These are phyloP conservation scores for Trichomonascaceae sp. DNA, from an alignment of 1,139 yeast species.

Conservation along the genomic window DNA sequence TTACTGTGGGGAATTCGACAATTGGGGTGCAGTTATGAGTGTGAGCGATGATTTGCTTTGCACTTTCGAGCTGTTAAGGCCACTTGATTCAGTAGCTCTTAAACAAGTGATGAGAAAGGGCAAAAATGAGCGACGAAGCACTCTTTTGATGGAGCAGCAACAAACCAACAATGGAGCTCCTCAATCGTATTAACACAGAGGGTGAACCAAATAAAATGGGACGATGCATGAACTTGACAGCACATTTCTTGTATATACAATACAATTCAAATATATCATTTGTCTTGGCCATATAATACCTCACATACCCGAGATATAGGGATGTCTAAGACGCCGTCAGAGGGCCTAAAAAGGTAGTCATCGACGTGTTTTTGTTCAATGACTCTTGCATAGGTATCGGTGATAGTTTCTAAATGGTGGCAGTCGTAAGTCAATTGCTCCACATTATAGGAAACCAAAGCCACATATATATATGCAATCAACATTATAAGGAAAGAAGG, in stretches of 20 bases:
- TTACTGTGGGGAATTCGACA: conserved; percentile 97
- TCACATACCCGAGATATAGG: conserved; percentile 68
- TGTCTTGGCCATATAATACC: conserved; percentile 45
- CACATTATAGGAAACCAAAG: conserved; percentile 62
- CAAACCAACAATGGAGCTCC: conserved; percentile 15
- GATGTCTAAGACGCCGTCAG: conserved; percentile 81
- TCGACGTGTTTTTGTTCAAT: conserved; percentile 29
- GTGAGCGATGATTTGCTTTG: conserved; percentile 89
- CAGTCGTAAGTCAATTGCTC: conserved; percentile 62
- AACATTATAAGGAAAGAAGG: conserved; percentile 65
- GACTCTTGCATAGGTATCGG: conserved; percentile 60
- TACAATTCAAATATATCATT: neutral
- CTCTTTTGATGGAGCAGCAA: conserved; percentile 13
- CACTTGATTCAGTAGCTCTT: conserved; percentile 85
- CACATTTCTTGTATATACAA: neutral
- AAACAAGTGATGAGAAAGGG: conserved; percentile 59
- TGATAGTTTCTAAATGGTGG: conserved; percentile 54
- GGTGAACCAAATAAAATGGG: neutral
- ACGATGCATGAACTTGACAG: neutral
- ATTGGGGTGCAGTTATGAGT: conserved; percentile 99
- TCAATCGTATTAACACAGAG: conserved; percentile 13
- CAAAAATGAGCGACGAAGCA: conserved; percentile 31
- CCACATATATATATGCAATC: conserved; percentile 67
- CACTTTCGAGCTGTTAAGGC: conserved; percentile 87
- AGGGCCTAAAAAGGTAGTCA: conserved; percentile 44